phyloP scores from a whole-genome alignment of 2,329 filamentous ascomycete genomes.

The Cercospora sp. region DNA sequence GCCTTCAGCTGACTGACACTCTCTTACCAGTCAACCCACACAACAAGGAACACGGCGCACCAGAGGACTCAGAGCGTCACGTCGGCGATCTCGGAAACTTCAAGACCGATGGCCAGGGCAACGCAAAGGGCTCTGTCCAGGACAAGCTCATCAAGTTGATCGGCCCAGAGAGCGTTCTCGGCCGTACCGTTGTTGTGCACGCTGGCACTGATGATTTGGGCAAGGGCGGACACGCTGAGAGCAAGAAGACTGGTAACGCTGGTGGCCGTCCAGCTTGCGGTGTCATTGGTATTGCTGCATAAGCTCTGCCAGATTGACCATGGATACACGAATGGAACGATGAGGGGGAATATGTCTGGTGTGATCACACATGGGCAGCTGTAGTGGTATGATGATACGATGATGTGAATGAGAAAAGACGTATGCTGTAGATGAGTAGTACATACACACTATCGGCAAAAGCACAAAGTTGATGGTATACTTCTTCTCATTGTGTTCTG shows the following conservation, averaged over 20 bases:
- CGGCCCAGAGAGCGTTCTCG: constrained; percentile 89
- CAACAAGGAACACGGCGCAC: constrained; percentile 88
- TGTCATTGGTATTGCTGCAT: constrained; percentile 42
- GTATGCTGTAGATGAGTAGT: constrained; percentile 1
- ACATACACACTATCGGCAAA: background rate
- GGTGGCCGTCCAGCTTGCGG: constrained; percentile 92
- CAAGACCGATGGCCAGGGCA: constrained; percentile 90
- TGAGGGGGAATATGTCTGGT: background rate
- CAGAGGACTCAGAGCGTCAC: constrained; percentile 78
- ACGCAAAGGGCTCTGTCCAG: constrained; percentile 73
- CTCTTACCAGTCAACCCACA: constrained; percentile 81
- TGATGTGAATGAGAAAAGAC: constrained; percentile 18
- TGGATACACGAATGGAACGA: background rate
- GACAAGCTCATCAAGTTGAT: constrained; percentile 94
- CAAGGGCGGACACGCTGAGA: constrained; percentile 87
- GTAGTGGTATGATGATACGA: constrained; percentile 19
- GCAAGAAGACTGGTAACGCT: constrained; percentile 97
- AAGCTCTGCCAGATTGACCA: background rate
- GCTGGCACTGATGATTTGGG: constrained; percentile 95
- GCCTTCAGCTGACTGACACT: background rate
- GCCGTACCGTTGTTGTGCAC: constrained; percentile 94
- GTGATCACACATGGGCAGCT: constrained; percentile 24
- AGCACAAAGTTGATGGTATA: background rate
- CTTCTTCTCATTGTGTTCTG: background rate
- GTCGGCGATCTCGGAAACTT: constrained; percentile 98